A percentile compares a stretch with the other conserved stretches of the same genome.
phyloP scores from a whole-genome alignment of 371 early-diverging fungal species.

The Rhizopus arrhizus region DNA sequence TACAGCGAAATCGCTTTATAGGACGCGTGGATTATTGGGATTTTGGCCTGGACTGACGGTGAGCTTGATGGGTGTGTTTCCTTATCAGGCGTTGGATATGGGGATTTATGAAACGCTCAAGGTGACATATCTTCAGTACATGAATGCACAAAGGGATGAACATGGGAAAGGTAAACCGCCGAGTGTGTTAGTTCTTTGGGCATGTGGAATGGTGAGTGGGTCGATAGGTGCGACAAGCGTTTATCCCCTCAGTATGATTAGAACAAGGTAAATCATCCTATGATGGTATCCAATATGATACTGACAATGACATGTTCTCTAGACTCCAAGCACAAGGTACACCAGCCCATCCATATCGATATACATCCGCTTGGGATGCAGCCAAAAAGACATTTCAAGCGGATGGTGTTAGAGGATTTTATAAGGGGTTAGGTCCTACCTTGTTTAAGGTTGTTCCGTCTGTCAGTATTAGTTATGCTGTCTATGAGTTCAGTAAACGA shows the following conservation, averaged over 20 bases:
- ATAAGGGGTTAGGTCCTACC: conserved; percentile 86
- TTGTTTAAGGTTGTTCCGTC: conserved; percentile 76
- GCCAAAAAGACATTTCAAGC: conserved; percentile 67
- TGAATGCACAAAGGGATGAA: conserved; percentile 38
- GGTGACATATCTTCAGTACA: conserved; percentile 63
- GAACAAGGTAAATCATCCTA: conserved; percentile 66
- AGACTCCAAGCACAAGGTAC: conserved; percentile 88
- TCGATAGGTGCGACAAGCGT: conserved; percentile 74
- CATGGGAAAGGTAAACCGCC: conserved; percentile 35
- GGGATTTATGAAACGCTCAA: conserved; percentile 78
- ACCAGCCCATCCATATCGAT: conserved; percentile 72
- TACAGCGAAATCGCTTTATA: conserved; percentile 63
- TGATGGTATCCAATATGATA: not conserved
- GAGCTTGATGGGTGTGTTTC: conserved; percentile 75
- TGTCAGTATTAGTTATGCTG: conserved; percentile 66
- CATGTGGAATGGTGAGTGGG: conserved; percentile 76
- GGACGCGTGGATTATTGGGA: conserved; percentile 60
- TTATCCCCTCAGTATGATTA: conserved; percentile 76
- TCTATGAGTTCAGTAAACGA: conserved; percentile 64
- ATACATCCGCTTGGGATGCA: conserved; percentile 72
- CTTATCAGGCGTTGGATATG: conserved; percentile 82
- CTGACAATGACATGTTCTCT: conserved; percentile 3
- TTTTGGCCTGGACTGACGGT: conserved; percentile 78
- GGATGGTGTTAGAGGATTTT: conserved; percentile 83
- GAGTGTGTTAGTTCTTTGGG: conserved; percentile 61